Base-by-base conservation (phyloP, 495 filamentous ascomycete species). In the Jackrogersella multiformis region DNA sequence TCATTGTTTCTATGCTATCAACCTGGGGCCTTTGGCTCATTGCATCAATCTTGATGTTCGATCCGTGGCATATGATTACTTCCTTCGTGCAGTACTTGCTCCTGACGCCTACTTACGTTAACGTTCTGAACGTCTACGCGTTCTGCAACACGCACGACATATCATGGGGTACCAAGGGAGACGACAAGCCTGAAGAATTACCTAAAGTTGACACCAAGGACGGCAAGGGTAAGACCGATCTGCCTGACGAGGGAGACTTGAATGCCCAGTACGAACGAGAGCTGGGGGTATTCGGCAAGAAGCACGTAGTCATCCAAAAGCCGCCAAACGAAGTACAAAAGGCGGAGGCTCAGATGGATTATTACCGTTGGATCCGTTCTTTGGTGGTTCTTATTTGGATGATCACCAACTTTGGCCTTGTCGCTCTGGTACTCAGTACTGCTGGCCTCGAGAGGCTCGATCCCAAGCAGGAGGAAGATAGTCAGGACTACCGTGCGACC, bases 21-120 rank as follows among this genome's bases (percentile, higher is more conserved):
- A 99, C 96, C 26, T 99, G 96, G 78, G 81, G 95, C 67, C 89
- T 99, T 73, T 99, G 93, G 88, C 88, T 99, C 52, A 75, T 98
- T 36, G 89, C 92, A 3, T 97, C 93, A 10, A 86, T 99, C 64
- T 84, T 98, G 68, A 98, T 98, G 87, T 89, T 99, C 77, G 96
- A 99, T 75, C 96, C 96, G 1, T 99, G 94, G 94, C 96, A 99
- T 78, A 97, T 99, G 92, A 86, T 97, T 80, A 99, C 95, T 24
- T 92, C 86, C 32, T 93, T 97, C 78, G 80, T 97, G 46, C 96
- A 99, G 86, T 99, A 99, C 76, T 88, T 99, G 59, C 87, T 98
- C 35, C 85, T 99, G 48, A 96, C 94, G 0, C 94, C 94, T 0
- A 96, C 92, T 10, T 97, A 96, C 79, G 93, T 96, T 82, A 97